A percentile compares a stretch with the other conserved stretches of the same genome.
Evolutionary conservation across 1,139 yeast genomes (phyloP).

Genomic region (Yamadazyma spencermartinsiae): DNA sequence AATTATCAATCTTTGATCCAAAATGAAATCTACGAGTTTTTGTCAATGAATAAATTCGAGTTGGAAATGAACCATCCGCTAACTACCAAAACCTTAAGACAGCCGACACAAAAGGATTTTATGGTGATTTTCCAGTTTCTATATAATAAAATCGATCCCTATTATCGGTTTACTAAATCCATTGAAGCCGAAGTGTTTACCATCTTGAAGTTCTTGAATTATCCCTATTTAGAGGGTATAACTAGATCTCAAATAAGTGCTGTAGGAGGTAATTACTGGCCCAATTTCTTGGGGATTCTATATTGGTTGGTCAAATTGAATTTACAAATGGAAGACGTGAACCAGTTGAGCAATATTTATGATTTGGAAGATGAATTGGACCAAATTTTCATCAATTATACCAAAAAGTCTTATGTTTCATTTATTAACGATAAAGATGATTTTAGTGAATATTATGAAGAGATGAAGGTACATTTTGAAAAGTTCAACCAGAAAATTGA

Average conservation of each 20-base stretch:
- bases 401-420: constrained; percentile 64
- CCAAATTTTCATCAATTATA: constrained; percentile 64
- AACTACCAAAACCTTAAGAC: constrained; percentile 61
- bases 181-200: constrained; percentile 77
- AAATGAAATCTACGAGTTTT: constrained; percentile 66
- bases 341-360: constrained; percentile 18
- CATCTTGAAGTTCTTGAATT: constrained; percentile 62
- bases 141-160: constrained; percentile 76
- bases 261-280: constrained; percentile 93
- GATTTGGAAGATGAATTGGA: constrained; percentile 50
- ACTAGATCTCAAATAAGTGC: constrained; percentile 86
- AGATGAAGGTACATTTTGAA: constrained; percentile 56
- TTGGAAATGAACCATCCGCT: constrained; percentile 71
- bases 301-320: constrained; percentile 74
- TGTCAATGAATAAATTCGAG: constrained; percentile 66
- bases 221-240: constrained; percentile 80
- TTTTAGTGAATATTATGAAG: constrained; percentile 52
- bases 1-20: constrained; percentile 64
- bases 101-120: constrained; percentile 89
- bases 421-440: constrained; percentile 68
- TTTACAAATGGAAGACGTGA: constrained; percentile 45
- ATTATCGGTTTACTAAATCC: constrained; percentile 64
- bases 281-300: constrained; percentile 74
- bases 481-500: constrained; percentile 36
- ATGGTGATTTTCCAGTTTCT: constrained; percentile 76